Conservation (phyloP, 495 filamentous ascomycete genomes). For the Aspergillus hancockii region DNA sequence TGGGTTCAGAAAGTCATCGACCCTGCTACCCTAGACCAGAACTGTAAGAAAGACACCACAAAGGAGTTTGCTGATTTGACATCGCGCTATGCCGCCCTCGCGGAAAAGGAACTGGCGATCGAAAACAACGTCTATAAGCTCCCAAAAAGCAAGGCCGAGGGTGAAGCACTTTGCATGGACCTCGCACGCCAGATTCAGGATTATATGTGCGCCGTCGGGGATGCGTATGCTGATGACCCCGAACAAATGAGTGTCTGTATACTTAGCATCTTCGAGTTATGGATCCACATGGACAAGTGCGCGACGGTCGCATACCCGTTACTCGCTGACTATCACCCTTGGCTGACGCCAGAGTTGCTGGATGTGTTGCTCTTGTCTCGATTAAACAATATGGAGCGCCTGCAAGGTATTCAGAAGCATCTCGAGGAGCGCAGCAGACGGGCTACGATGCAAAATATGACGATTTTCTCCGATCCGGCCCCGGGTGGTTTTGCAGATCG, state of each 20-base stretch:
- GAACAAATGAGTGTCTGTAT: constrained; percentile 57
- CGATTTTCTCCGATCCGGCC: constrained; percentile 44
- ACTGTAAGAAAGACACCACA: constrained; percentile 9
- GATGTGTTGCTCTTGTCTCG: constrained; percentile 49
- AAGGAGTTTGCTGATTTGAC: constrained; percentile 26
- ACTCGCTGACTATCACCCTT: constrained; percentile 52
- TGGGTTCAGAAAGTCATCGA: constrained; percentile 5
- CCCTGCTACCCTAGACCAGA: constrained; percentile 4
- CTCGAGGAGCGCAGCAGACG: constrained; percentile 34
- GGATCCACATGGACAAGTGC: constrained; percentile 57
- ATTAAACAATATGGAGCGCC: constrained; percentile 45
- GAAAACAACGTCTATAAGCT: constrained; percentile 2
- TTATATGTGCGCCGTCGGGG: constrained; percentile 32
- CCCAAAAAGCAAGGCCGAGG: background rate
- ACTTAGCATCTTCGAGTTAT: constrained; percentile 59
- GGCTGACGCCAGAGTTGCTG: constrained; percentile 49
- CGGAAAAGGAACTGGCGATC: constrained; percentile 28
- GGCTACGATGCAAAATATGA: constrained; percentile 18
- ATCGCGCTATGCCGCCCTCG: constrained; percentile 26
- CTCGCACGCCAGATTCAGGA: constrained; percentile 36
- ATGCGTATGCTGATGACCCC: constrained; percentile 43
- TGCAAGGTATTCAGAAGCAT: constrained; percentile 50
- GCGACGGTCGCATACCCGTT: constrained; percentile 43
- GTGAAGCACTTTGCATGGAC: constrained; percentile 28
- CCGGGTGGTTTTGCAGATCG: constrained; percentile 44